Conservation (phyloP, 164 flowering plant species). For the Stephania japonica region DNA sequence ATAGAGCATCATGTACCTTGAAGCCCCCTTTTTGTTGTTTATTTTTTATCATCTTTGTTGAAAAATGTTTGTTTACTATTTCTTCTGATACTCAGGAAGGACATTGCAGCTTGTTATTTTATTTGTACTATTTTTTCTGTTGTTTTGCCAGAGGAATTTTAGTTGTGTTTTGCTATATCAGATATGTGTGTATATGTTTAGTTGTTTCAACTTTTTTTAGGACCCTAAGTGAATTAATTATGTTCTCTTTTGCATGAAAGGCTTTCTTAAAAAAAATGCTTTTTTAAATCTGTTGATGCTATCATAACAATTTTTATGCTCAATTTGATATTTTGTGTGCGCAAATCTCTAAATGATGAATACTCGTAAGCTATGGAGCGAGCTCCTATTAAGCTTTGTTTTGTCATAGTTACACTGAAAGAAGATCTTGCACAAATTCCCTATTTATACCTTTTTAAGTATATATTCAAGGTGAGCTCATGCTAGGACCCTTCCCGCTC, state of each 20-base stretch:
- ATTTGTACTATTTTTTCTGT: too few species aligned
- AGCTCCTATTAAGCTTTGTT: background rate
- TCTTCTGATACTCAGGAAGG: too few species aligned
- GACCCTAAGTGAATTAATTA: too few species aligned
- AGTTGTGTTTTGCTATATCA: too few species aligned
- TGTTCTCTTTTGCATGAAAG: background rate
- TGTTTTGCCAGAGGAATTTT: too few species aligned
- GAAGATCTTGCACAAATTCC: background rate
- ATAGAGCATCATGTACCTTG: slow-evolving; percentile 8
- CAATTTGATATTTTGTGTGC: background rate
- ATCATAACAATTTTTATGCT: background rate
- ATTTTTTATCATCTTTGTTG: background rate
- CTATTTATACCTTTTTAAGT: background rate
- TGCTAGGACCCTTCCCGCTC: too few species aligned
- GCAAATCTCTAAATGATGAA: background rate
- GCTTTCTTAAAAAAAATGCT: background rate
- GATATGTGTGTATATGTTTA: too few species aligned
- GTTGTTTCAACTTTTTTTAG: too few species aligned
- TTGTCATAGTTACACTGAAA: slow-evolving; percentile 17
- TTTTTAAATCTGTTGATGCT: background rate
- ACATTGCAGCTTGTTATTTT: too few species aligned
- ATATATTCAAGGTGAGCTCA: too few species aligned
- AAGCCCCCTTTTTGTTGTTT: background rate
- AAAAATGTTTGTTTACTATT: too few species aligned
- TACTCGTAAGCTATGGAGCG: background rate